These are phyloP conservation scores for Coniferiporia weirii DNA, from an alignment of 1,284 basidiomycete species.

Conservation along the genomic window DNA sequence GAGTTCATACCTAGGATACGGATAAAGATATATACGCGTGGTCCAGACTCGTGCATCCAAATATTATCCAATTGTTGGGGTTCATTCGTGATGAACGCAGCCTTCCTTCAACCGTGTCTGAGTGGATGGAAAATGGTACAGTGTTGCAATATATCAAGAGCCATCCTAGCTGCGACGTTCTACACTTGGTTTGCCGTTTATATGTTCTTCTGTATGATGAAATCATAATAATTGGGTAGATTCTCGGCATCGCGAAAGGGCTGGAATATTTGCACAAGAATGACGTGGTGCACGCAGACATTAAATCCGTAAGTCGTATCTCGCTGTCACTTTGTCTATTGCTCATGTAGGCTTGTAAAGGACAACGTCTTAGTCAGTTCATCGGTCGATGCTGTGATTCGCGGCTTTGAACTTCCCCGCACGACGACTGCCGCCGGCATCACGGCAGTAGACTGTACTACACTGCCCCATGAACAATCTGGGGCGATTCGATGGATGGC, in stretches of 20 bases:
- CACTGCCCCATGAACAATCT: no score
- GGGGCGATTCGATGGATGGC: conserved; percentile 6
- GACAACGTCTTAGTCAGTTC: conserved; percentile 13
- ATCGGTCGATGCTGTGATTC: background rate
- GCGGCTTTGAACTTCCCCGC: conserved; percentile 8
- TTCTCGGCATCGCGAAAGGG: conserved; percentile 10
- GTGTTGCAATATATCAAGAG: conserved; percentile 7
- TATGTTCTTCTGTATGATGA: no score
- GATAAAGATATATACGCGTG: conserved; percentile 7
- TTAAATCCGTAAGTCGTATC: conserved; percentile 10
- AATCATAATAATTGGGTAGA: background rate
- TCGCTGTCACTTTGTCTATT: no score
- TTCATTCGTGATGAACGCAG: background rate
- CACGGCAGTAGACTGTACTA: no score
- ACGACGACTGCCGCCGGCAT: background rate
- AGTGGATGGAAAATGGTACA: conserved; percentile 17
- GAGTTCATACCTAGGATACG: background rate
- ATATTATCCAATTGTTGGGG: conserved; percentile 8
- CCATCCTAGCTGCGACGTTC: conserved; percentile 2
- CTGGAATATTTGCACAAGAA: conserved; percentile 12
- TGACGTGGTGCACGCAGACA: conserved; percentile 14
- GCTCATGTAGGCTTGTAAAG: background rate
- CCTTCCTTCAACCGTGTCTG: conserved; percentile 10
- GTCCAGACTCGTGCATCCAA: conserved; percentile 10
- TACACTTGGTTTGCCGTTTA: conserved; percentile 2